Percentiles rank a stretch among this genome's conserved stretches.
Conservation (phyloP, 805 yeast species). For the Saccharomycopsis sp. region DNA sequence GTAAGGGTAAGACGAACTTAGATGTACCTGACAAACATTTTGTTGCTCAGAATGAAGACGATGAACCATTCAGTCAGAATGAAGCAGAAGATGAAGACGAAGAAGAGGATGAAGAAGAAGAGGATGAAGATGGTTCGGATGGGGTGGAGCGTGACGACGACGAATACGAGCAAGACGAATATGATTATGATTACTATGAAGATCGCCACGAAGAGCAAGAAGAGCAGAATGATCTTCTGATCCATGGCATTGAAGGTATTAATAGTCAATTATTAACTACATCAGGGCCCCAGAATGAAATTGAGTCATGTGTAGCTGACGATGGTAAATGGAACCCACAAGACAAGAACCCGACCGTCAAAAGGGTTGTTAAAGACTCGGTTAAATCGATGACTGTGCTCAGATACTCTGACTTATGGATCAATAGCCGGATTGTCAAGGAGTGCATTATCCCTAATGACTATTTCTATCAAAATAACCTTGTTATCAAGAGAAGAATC, state of each 20-base stretch:
- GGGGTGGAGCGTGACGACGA: slow-evolving; percentile 27
- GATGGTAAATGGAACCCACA: slow-evolving; percentile 20
- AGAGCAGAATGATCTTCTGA: slow-evolving; percentile 28
- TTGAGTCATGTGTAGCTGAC: slow-evolving; percentile 24
- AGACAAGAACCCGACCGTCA: slow-evolving; percentile 17
- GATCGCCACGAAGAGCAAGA: slow-evolving; percentile 24
- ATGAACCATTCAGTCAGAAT: slow-evolving; percentile 20
- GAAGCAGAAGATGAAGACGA: slow-evolving; percentile 25
- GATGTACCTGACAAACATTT: too few relatives aligned
- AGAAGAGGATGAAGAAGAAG: slow-evolving; percentile 29
- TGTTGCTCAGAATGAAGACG: too few relatives aligned
- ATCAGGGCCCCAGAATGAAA: slow-evolving; percentile 26
- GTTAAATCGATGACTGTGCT: slow-evolving; percentile 19
- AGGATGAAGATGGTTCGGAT: slow-evolving; percentile 24
- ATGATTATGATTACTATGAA: slow-evolving; percentile 24
- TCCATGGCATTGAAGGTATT: slow-evolving; percentile 19
- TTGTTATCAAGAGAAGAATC: neutral
- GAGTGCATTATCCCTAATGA: slow-evolving; percentile 5
- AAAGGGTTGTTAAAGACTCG: slow-evolving; percentile 19
- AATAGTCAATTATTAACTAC: slow-evolving; percentile 18
- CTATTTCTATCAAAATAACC: slow-evolving; percentile 1
- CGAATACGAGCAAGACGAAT: slow-evolving; percentile 26
- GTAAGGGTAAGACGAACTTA: neutral
- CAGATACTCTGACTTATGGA: slow-evolving; percentile 16
- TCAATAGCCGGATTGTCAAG: slow-evolving; percentile 12